These are phyloP conservation scores for Scheffersomyces illinoinensis DNA, from an alignment of 1,139 yeast genomes.

Conservation along the genomic window DNA sequence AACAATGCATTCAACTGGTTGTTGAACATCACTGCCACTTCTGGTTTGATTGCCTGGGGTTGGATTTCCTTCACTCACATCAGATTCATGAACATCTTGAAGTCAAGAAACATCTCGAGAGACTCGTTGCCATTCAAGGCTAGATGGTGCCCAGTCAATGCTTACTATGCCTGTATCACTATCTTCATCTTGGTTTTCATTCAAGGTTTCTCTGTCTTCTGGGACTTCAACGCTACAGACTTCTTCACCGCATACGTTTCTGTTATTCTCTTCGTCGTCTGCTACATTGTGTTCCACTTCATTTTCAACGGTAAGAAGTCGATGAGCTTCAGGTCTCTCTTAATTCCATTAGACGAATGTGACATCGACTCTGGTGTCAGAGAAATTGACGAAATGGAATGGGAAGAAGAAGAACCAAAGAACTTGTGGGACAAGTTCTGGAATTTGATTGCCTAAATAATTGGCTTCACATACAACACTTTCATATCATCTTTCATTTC, in stretches of 20 bases:
- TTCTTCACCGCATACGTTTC: conserved; percentile 73
- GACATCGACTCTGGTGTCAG: conserved; percentile 65
- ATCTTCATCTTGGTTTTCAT: conserved; percentile 57
- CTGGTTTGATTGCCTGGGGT: conserved; percentile 76
- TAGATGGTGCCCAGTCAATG: conserved; percentile 60
- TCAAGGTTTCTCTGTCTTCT: conserved; percentile 71
- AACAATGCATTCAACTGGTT: conserved; percentile 79
- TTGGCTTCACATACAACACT: background rate
- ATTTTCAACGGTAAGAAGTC: conserved; percentile 38
- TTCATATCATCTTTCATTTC: background rate
- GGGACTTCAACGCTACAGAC: conserved; percentile 49
- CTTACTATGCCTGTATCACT: conserved; percentile 57
- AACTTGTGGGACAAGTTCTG: conserved; percentile 58
- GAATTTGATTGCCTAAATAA: conserved; percentile 20
- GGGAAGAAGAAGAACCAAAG: conserved; percentile 53
- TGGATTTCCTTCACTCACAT: conserved; percentile 66
- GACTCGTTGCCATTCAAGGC: conserved; percentile 72
- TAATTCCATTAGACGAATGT: conserved; percentile 52
- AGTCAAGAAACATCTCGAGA: conserved; percentile 54
- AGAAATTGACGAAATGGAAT: conserved; percentile 52
- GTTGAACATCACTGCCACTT: conserved; percentile 75
- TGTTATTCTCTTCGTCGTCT: conserved; percentile 52
- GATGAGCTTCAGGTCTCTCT: conserved; percentile 31
- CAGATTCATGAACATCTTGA: conserved; percentile 65
- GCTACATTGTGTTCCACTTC: conserved; percentile 55